These are phyloP conservation scores for Tylopilus vinaceipallidus DNA, from an alignment of 768 basidiomycete genomes.

Conservation along the genomic window DNA sequence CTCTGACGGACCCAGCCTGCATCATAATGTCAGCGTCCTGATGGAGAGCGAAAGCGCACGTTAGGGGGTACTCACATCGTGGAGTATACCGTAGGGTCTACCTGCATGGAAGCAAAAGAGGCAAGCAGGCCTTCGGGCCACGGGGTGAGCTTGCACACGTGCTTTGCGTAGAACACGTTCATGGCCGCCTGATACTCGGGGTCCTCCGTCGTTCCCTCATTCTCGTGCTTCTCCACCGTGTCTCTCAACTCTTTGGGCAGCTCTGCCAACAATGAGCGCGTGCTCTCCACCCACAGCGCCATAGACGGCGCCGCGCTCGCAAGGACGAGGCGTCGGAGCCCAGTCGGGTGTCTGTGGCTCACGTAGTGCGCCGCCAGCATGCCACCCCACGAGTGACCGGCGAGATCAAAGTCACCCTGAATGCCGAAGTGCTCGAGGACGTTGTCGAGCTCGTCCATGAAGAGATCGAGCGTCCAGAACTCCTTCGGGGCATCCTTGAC, in stretches of 20 bases:
- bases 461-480: slow-evolving; percentile 50
- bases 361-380: slow-evolving; percentile 46
- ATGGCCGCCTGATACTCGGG: slow-evolving; percentile 34
- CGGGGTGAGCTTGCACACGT: slow-evolving; percentile 33
- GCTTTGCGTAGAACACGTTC: slow-evolving; percentile 30
- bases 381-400: slow-evolving; percentile 61
- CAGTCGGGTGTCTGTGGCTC: slow-evolving; percentile 36
- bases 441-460: slow-evolving; percentile 53
- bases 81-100: slow-evolving; percentile 33
- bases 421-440: slow-evolving; percentile 43
- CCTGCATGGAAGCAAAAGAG: slow-evolving; percentile 25
- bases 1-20: slow-evolving; percentile 29
- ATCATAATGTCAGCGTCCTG: not conserved
- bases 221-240: slow-evolving; percentile 33
- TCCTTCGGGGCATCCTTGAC: slow-evolving; percentile 21
- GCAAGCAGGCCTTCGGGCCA: slow-evolving; percentile 34
- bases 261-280: slow-evolving; percentile 20
- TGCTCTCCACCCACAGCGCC: slow-evolving; percentile 27
- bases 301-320: slow-evolving; percentile 34
- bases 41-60: not conserved
- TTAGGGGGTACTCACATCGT: slow-evolving; percentile 31
- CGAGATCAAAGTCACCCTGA: slow-evolving; percentile 39
- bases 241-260: slow-evolving; percentile 29
- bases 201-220: slow-evolving; percentile 30
- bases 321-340: slow-evolving; percentile 37